Evolutionary conservation across 73 alveolate species (phyloP).

Genomic region (Breviolum minutum): DNA sequence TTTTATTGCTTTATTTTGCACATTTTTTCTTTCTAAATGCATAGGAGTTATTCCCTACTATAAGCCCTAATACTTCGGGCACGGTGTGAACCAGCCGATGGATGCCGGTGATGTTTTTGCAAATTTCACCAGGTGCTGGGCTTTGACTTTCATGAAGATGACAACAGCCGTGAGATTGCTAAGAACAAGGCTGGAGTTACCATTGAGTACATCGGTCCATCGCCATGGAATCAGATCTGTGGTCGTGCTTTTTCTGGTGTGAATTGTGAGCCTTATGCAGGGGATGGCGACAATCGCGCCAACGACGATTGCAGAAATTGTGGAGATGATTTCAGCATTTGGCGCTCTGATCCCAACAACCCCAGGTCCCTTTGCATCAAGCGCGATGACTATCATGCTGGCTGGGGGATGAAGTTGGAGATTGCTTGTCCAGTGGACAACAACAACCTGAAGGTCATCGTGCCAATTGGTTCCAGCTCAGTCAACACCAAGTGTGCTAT

Average conservation of each 20-base stretch:
- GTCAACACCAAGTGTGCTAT: conserved; percentile 63
- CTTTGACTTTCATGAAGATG: conserved; percentile 19
- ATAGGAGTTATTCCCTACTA: not conserved
- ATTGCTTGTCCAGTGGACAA: conserved; percentile 78
- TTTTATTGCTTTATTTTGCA: too few species aligned
- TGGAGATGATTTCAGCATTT: conserved; percentile 64
- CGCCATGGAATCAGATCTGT: not conserved
- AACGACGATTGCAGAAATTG: conserved; percentile 46
- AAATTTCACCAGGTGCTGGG: conserved; percentile 55
- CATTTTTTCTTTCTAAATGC: not conserved
- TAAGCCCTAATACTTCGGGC: not conserved
- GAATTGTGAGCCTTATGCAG: conserved; percentile 64
- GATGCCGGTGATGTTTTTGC: too few species aligned
- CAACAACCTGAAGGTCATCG: conserved; percentile 12
- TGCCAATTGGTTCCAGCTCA: conserved; percentile 51
- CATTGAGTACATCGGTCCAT: conserved; percentile 45
- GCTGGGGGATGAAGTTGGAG: conserved; percentile 90
- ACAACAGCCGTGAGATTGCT: conserved; percentile 88
- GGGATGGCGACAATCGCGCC: conserved; percentile 49
- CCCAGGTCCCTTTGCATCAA: conserved; percentile 59
- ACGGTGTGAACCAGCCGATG: too few species aligned
- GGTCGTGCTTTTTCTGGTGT: conserved; percentile 69
- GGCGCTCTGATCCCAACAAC: conserved; percentile 58
- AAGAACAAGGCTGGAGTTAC: conserved; percentile 67
- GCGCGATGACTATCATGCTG: conserved; percentile 53